A percentile compares a stretch with the other conserved stretches of the same genome.
These are phyloP conservation scores for Naganishia albida DNA, from an alignment of 1,284 basidiomycete genomes.

Conservation along the genomic window DNA sequence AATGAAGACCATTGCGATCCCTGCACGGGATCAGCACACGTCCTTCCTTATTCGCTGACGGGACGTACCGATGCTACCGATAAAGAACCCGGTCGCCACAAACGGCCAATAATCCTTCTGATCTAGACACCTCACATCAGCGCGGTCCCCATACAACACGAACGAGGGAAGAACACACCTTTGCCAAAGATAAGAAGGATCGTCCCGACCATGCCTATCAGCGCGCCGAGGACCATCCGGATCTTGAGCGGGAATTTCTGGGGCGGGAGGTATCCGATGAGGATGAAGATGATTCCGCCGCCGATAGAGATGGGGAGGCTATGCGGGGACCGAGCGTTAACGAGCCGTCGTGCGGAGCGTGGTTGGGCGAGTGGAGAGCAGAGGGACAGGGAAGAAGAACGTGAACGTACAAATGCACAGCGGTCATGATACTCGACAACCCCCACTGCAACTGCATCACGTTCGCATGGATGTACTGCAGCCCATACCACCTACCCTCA, in stretches of 20 bases:
- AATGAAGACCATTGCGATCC: constrained; percentile 31
- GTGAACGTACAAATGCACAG: constrained; percentile 33
- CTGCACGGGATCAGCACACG: neutral
- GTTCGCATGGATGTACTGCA: constrained; percentile 31
- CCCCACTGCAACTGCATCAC: constrained; percentile 34
- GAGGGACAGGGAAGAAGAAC: neutral
- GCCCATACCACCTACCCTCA: constrained; percentile 31
- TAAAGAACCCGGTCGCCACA: constrained; percentile 32
- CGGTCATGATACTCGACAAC: constrained; percentile 34
- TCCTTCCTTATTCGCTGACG: constrained; percentile 8
- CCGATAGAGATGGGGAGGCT: constrained; percentile 31
- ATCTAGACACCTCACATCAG: neutral
- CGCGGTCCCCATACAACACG: neutral
- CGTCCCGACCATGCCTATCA: constrained; percentile 26
- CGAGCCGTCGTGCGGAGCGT: no score
- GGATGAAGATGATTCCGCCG: constrained; percentile 33
- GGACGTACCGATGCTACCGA: constrained; percentile 30
- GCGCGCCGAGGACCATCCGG: constrained; percentile 31
- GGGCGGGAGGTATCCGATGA: constrained; percentile 29
- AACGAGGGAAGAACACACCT: neutral
- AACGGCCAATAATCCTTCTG: constrained; percentile 30
- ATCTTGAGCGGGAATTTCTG: constrained; percentile 30
- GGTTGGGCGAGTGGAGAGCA: neutral
- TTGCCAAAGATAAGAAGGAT: constrained; percentile 33
- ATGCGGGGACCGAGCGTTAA: neutral